phyloP scores from a whole-genome alignment of 2,329 filamentous ascomycete species.

The Sporothrix sp. region DNA sequence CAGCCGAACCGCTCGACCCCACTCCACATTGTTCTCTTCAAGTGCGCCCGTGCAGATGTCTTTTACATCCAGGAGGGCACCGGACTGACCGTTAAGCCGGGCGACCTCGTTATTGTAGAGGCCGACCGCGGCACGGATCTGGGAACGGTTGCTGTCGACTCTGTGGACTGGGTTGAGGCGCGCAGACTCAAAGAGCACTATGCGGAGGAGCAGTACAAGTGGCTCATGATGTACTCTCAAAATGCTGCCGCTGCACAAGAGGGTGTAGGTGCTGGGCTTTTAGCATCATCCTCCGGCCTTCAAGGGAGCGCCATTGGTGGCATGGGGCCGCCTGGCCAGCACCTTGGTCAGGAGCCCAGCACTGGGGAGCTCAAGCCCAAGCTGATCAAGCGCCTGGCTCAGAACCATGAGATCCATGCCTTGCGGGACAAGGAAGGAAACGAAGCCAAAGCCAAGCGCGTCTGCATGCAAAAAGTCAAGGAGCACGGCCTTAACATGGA shows the following conservation, averaged over 20 bases:
- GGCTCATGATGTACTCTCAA: conserved; percentile 97
- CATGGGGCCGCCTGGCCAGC: conserved; percentile 65
- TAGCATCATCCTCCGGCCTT: conserved; percentile 53
- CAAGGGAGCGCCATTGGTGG: conserved; percentile 65
- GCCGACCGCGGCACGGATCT: conserved; percentile 93
- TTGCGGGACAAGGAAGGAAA: conserved; percentile 94
- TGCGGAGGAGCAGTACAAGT: conserved; percentile 91
- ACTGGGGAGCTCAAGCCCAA: conserved; percentile 81
- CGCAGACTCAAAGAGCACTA: conserved; percentile 86
- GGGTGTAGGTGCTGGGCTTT: conserved; percentile 49
- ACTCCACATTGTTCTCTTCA: conserved; percentile 89
- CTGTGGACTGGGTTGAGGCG: conserved; percentile 78
- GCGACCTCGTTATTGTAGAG: conserved; percentile 94
- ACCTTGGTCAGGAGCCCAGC: conserved; percentile 62
- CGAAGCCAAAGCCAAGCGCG: conserved; percentile 92
- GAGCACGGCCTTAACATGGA: conserved; percentile 93
- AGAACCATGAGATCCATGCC: conserved; percentile 79
- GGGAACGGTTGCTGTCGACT: conserved; percentile 81
- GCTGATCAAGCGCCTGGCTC: conserved; percentile 90
- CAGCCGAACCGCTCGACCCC: conserved; percentile 58
- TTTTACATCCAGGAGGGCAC: conserved; percentile 97
- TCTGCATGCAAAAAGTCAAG: conserved; percentile 92
- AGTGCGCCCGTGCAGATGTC: conserved; percentile 87
- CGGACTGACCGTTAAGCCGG: conserved; percentile 78
- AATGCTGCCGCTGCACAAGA: conserved; percentile 56